A percentile compares a stretch with the other conserved stretches of the same genome.
These are phyloP conservation scores for Chlorella ohadii DNA, from an alignment of 139 green algal genomes.

Conservation along the genomic window DNA sequence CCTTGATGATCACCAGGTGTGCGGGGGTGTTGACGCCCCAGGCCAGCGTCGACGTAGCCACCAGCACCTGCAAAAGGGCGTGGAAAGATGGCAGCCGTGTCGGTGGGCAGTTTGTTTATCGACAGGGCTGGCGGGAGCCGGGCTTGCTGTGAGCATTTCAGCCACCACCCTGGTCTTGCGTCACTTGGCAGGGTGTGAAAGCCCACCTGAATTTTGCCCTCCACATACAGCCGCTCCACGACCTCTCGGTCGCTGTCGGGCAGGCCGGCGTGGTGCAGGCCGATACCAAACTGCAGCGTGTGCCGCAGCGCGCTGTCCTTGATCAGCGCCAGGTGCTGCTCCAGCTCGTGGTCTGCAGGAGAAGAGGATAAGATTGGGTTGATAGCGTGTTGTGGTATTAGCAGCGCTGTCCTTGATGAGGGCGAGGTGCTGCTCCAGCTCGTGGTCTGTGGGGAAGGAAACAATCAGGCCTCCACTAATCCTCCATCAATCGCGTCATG, in stretches of 20 bases:
- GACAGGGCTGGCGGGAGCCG: too few species aligned
- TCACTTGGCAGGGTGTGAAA: too few species aligned
- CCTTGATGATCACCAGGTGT: constrained; percentile 97
- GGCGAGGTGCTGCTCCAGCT: constrained; percentile 47
- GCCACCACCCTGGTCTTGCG: too few species aligned
- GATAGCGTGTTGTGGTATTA: neutral
- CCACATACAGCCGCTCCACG: constrained; percentile 91
- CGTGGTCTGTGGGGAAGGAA: constrained; percentile 5
- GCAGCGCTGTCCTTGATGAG: constrained; percentile 54
- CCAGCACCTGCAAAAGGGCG: constrained; percentile 46
- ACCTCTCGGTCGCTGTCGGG: constrained; percentile 80
- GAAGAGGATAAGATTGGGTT: too few species aligned
- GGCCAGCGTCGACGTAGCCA: constrained; percentile 91
- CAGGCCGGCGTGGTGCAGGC: constrained; percentile 96
- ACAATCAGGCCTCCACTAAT: too few species aligned
- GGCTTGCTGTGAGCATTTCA: too few species aligned
- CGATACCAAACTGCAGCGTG: constrained; percentile 96
- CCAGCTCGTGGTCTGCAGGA: constrained; percentile 54
- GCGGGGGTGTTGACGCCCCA: constrained; percentile 97
- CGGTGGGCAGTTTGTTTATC: too few species aligned
- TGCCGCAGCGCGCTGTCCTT: constrained; percentile 73
- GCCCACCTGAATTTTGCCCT: constrained; percentile 91
- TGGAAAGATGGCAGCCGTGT: neutral
- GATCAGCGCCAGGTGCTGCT: constrained; percentile 53
- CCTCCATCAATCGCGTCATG: neutral